Conservation (phyloP, 2,329 filamentous ascomycete species). For the Pseudocercospora fuligena region DNA sequence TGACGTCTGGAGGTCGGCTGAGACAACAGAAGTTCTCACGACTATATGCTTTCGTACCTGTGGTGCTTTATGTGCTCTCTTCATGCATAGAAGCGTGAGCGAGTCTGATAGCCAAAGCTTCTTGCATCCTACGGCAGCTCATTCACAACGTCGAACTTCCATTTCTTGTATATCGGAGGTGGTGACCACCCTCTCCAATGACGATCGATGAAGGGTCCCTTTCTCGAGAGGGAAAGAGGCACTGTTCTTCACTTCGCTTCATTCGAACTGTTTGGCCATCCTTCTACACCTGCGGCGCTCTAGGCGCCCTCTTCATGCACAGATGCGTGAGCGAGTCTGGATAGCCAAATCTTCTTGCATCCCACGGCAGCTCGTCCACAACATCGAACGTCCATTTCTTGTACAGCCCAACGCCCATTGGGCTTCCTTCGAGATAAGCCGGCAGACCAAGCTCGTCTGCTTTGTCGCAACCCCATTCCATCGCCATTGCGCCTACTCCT, state of each 20-base stretch:
- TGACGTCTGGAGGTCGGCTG: no score
- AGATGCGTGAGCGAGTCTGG: conserved; percentile 34
- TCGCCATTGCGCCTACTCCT: conserved; percentile 45
- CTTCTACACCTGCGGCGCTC: neutral
- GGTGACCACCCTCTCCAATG: no score
- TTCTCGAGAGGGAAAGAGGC: no score
- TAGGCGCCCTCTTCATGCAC: conserved; percentile 34
- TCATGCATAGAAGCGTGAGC: conserved; percentile 35
- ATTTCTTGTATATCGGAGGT: conserved; percentile 51
- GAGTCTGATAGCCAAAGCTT: conserved; percentile 33
- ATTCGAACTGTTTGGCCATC: no score
- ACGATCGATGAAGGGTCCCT: no score
- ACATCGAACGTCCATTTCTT: conserved; percentile 43
- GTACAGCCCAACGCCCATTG: conserved; percentile 46
- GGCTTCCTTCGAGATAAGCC: conserved; percentile 48
- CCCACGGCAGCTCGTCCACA: conserved; percentile 35
- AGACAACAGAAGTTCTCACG: no score
- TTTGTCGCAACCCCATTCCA: conserved; percentile 47
- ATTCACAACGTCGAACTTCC: conserved; percentile 40
- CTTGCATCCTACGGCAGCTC: conserved; percentile 37
- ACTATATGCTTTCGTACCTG: no score
- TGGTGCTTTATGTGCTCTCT: conserved; percentile 25
- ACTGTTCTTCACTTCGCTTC: no score
- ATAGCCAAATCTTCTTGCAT: conserved; percentile 36
- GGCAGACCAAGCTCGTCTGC: conserved; percentile 46